Evolutionary conservation across 345 rosid species (phyloP).

Genomic region (Cardamine chenopodiifolia): DNA sequence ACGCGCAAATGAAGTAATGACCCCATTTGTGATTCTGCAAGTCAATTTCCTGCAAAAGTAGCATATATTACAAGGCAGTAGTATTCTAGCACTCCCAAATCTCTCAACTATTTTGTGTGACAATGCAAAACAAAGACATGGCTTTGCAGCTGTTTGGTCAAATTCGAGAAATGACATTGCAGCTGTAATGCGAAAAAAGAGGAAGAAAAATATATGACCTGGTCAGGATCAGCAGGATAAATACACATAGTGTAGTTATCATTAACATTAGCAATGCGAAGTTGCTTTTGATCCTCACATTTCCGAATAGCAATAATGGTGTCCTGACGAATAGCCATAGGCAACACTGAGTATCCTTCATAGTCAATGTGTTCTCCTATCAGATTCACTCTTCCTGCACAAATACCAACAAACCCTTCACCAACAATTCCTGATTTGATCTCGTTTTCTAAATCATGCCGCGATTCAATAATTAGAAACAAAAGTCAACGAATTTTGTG

Average conservation of each 20-base stretch:
- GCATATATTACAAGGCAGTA: slow-evolving; percentile 15
- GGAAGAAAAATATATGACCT: slow-evolving; percentile 50
- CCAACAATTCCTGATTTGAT: too few species aligned
- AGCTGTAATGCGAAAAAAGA: too few species aligned
- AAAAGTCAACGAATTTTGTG: background rate
- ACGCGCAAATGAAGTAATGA: slow-evolving; percentile 95
- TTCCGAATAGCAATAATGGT: slow-evolving; percentile 83
- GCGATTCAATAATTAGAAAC: background rate
- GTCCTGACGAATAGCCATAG: slow-evolving; percentile 98
- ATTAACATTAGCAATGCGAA: slow-evolving; percentile 75
- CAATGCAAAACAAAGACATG: background rate
- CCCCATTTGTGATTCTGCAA: slow-evolving; percentile 94
- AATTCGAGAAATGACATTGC: too few species aligned
- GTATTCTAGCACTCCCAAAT: too few species aligned
- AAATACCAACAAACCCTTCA: background rate
- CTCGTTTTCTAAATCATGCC: background rate
- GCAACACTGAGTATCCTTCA: slow-evolving; percentile 96
- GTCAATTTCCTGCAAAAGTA: slow-evolving; percentile 70
- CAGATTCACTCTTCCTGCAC: slow-evolving; percentile 92
- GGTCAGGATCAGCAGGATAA: slow-evolving; percentile 82
- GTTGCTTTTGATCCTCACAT: slow-evolving; percentile 51
- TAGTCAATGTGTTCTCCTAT: slow-evolving; percentile 98
- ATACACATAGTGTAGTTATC: slow-evolving; percentile 72
- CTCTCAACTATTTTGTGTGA: background rate
- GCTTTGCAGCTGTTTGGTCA: too few species aligned